Evolutionary conservation across 768 basidiomycete species (phyloP).

Genomic region (Lactarius psammicola): DNA sequence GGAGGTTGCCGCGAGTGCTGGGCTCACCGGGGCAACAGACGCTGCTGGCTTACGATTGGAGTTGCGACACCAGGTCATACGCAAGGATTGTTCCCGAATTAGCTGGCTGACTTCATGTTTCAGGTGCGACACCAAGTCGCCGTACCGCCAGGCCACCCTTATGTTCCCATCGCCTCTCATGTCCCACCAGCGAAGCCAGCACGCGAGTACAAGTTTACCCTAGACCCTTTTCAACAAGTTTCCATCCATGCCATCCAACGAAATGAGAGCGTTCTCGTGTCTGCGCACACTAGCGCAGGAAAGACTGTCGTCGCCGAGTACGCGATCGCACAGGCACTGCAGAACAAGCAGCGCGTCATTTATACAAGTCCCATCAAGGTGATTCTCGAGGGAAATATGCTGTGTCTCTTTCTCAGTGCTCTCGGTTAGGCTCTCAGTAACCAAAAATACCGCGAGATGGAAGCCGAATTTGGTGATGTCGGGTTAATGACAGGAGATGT

Average conservation of each 20-base stretch:
- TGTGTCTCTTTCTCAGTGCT: conserved; percentile 20
- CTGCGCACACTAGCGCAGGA: conserved; percentile 97
- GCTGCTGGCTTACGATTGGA: conserved; percentile 70
- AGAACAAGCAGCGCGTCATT: conserved; percentile 92
- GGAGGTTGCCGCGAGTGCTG: conserved; percentile 86
- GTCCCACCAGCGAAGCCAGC: conserved; percentile 89
- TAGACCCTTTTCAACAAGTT: conserved; percentile 97
- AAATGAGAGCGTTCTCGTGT: conserved; percentile 96
- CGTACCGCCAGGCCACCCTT: conserved; percentile 88
- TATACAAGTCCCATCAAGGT: conserved; percentile 99
- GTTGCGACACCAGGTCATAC: conserved; percentile 72
- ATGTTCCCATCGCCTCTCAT: conserved; percentile 87
- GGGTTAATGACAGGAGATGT: conserved; percentile 99
- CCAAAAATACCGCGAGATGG: conserved; percentile 98
- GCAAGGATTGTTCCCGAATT: conserved; percentile 11
- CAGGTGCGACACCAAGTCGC: conserved; percentile 97
- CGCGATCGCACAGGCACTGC: conserved; percentile 95
- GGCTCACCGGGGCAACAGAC: conserved; percentile 66
- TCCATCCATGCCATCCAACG: conserved; percentile 94
- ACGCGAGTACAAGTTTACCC: conserved; percentile 90
- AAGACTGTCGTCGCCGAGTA: conserved; percentile 99
- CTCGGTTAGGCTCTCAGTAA: conserved; percentile 84
- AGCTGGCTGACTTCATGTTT: neutral
- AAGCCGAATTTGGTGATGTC: conserved; percentile 95
- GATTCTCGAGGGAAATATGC: conserved; percentile 36